Evolutionary conservation across 768 basidiomycete genomes (phyloP).

Genomic region (Lanmaoa rubissima): DNA sequence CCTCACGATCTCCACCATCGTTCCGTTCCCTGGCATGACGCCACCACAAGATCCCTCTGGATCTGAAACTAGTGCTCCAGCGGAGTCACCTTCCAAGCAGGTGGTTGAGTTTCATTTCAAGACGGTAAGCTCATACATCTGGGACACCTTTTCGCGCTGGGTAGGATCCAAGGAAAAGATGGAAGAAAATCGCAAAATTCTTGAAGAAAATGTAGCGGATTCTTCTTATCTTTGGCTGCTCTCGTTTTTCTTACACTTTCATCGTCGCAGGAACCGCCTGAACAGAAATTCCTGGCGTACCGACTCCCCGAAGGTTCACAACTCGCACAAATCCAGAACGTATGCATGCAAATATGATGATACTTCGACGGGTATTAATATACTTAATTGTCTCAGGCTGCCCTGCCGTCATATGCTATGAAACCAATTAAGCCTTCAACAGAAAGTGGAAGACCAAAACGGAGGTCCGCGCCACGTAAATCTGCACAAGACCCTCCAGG

Average conservation of each 20-base stretch:
- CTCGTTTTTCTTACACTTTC: neutral
- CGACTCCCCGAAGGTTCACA: conserved; percentile 54
- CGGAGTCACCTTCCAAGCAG: conserved; percentile 23
- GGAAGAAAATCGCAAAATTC: conserved; percentile 44
- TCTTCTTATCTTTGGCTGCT: neutral
- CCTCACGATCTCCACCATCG: conserved; percentile 42
- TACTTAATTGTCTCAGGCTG: conserved; percentile 34
- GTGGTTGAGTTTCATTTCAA: conserved; percentile 49
- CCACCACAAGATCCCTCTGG: conserved; percentile 10
- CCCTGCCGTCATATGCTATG: conserved; percentile 49
- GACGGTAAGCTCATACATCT: conserved; percentile 46
- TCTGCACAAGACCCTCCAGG: conserved; percentile 21
- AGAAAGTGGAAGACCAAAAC: conserved; percentile 36
- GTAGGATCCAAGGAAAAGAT: conserved; percentile 54
- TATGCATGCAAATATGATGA: conserved; percentile 29
- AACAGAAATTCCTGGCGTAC: conserved; percentile 55
- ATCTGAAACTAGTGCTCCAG: conserved; percentile 10
- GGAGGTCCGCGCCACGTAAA: conserved; percentile 36
- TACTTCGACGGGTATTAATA: neutral
- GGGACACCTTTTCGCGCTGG: conserved; percentile 63
- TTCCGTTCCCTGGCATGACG: conserved; percentile 41
- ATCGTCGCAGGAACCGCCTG: conserved; percentile 37
- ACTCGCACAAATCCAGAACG: conserved; percentile 58
- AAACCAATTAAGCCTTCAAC: conserved; percentile 55
- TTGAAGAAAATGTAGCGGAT: conserved; percentile 45